Percentiles rank a stretch among this genome's conserved stretches.
These are phyloP conservation scores for Boletus pseudopeckii DNA, from an alignment of 768 basidiomycete species.

Conservation along the genomic window DNA sequence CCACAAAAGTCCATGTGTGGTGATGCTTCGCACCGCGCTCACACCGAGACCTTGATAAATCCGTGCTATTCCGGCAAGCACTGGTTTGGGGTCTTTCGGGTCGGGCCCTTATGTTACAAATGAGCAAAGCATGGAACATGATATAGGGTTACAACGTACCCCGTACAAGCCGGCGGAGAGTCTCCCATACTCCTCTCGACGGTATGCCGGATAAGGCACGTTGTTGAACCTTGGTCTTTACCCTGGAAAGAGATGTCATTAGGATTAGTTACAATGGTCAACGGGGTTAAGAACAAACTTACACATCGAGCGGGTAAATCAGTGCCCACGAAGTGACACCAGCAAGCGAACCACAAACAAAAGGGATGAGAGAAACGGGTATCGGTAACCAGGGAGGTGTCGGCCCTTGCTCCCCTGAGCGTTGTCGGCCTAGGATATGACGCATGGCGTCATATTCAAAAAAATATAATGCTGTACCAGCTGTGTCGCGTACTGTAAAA, in stretches of 20 bases:
- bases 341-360: constrained; percentile 85
- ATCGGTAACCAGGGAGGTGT: constrained; percentile 88
- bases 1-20: constrained; percentile 92
- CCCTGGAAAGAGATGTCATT: constrained; percentile 40
- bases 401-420: constrained; percentile 75
- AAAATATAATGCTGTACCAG: constrained; percentile 90
- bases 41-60: constrained; percentile 95
- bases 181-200: constrained; percentile 68
- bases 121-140: constrained; percentile 1
- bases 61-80: constrained; percentile 72
- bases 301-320: constrained; percentile 95
- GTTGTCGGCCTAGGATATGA: constrained; percentile 73
- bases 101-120: constrained; percentile 58
- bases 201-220: constrained; percentile 78
- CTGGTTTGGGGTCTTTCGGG: constrained; percentile 68
- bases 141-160: constrained; percentile 41
- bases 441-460: constrained; percentile 92
- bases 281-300: constrained; percentile 29
- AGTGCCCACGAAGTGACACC: constrained; percentile 88
- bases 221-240: constrained; percentile 96
- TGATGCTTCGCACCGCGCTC: constrained; percentile 86
- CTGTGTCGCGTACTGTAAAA: constrained; percentile 75
- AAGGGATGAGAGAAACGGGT: constrained; percentile 75
- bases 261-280: not conserved
- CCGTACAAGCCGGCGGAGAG: constrained; percentile 74